These are phyloP conservation scores for Lanmaoa pseudosensibilis DNA, from an alignment of 768 basidiomycete species.

Conservation along the genomic window DNA sequence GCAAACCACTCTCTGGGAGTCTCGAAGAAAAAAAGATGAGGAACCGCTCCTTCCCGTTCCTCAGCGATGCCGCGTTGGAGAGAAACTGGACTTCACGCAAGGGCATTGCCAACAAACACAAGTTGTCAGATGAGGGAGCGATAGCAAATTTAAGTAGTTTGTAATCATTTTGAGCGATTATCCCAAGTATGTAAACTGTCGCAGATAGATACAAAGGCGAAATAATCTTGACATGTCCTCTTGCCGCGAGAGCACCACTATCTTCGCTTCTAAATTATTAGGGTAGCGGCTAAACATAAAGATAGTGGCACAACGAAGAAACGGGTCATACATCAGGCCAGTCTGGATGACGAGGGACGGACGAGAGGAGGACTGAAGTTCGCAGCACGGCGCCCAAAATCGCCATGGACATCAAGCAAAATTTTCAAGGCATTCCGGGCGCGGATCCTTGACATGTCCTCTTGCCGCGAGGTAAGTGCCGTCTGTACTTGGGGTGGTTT, in stretches of 20 bases:
- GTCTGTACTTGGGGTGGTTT: slow-evolving; percentile 68
- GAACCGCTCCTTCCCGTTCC: slow-evolving; percentile 47
- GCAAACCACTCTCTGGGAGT: slow-evolving; percentile 44
- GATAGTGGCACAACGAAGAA: background rate
- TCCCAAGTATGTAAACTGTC: slow-evolving; percentile 6
- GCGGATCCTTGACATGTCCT: slow-evolving; percentile 85
- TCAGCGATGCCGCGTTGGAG: slow-evolving; percentile 38
- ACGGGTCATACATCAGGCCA: slow-evolving; percentile 9
- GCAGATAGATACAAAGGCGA: slow-evolving; percentile 1
- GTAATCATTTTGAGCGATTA: background rate
- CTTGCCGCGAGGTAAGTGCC: slow-evolving; percentile 64
- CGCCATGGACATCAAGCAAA: slow-evolving; percentile 85
- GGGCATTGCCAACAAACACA: slow-evolving; percentile 43
- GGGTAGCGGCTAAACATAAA: slow-evolving; percentile 18
- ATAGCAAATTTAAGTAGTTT: background rate
- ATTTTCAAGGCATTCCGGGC: slow-evolving; percentile 96
- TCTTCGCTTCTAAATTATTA: slow-evolving; percentile 19
- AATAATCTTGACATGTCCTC: too few relatives aligned
- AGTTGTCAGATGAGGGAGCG: background rate
- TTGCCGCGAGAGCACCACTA: too few relatives aligned
- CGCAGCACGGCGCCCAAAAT: slow-evolving; percentile 68
- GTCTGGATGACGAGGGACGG: slow-evolving; percentile 18
- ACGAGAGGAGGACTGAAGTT: slow-evolving; percentile 30
- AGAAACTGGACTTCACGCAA: slow-evolving; percentile 40
- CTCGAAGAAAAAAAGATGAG: slow-evolving; percentile 73